Evolutionary conservation across 768 basidiomycete genomes (phyloP).

Genomic region (Collybia nuda): DNA sequence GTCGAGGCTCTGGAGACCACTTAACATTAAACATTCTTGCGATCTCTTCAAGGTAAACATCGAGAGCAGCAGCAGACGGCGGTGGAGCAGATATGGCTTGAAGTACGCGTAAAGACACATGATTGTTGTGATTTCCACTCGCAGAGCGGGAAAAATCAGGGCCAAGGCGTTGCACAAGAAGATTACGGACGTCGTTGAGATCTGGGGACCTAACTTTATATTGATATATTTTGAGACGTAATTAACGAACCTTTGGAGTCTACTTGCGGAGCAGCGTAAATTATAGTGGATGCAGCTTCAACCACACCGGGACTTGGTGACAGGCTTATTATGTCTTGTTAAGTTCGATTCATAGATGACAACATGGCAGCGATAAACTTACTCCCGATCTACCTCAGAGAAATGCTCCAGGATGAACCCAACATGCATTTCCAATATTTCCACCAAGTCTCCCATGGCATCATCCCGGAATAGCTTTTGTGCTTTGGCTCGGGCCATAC

Average conservation of each 20-base stretch:
- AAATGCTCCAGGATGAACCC: conserved; percentile 61
- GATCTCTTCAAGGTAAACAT: conserved; percentile 53
- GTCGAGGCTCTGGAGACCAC: conserved; percentile 62
- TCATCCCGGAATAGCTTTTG: conserved; percentile 68
- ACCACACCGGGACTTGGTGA: conserved; percentile 49
- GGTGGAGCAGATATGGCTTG: conserved; percentile 50
- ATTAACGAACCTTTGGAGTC: conserved; percentile 54
- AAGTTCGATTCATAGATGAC: conserved; percentile 2
- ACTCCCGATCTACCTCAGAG: conserved; percentile 54
- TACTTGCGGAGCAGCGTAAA: conserved; percentile 56
- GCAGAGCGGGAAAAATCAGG: conserved; percentile 57
- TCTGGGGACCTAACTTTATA: conserved; percentile 40
- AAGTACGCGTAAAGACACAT: conserved; percentile 57
- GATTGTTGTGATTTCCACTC: conserved; percentile 44
- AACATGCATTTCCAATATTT: conserved; percentile 64
- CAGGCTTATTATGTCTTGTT: conserved; percentile 24
- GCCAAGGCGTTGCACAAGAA: conserved; percentile 57
- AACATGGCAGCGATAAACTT: conserved; percentile 15
- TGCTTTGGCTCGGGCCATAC: conserved; percentile 70
- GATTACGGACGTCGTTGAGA: conserved; percentile 50
- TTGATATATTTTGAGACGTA: background rate
- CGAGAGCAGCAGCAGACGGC: conserved; percentile 56
- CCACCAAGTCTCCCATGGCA: conserved; percentile 57
- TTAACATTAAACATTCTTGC: conserved; percentile 51
- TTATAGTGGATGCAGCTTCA: conserved; percentile 72